Evolutionary conservation across 2,329 filamentous ascomycete genomes (phyloP), one percentile per base, ranked within the genome.

Genomic region (Fonsecaea monophora): DNA sequence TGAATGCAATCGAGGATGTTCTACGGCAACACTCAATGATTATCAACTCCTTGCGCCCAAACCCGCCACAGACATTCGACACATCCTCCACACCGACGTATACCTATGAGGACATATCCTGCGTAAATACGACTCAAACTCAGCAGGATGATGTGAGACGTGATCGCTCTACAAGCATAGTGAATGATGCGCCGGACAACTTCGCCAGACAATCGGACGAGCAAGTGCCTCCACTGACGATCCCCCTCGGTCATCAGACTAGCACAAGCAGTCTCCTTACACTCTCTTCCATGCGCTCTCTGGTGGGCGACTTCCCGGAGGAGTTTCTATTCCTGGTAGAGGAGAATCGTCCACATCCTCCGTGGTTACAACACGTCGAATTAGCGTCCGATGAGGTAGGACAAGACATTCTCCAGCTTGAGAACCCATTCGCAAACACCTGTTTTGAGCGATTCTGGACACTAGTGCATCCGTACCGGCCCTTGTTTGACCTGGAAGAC

Each of bases 231-330:
- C 60, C 60, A 38, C 53, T 55, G 13, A 64, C 61, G 0, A 64
- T 64, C 10, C 61, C 61, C 12, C 54, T 64, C 12, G 61, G 61
- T 30, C 61, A 64, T 38, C 61, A 64, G 37, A 64, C 61, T 13
- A 64, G 61, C 53, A 58, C 54, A 34, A 64, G 61, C 38, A 64
- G 54, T 42, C 53, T 64, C 10, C 42, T 64, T 18, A 57, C 15
- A 25, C 21, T 64, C 30, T 38, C 61, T 6, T 38, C 58, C 7
- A 57, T 64, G 53, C 38, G 53, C 15, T 18, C 25, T 2, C 35
- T 61, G 1, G 25, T 53, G 7, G 59, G 59, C 40, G 59, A 61
- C 10, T 61, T 53, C 34, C 59, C 59, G 18, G 40, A 53, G 18
- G 59, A 61, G 25, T 61, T 61, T 48, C 32, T 61, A 10, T 61